Base-by-base conservation (phyloP, 768 basidiomycete genomes). In the Nidularia sp. region DNA sequence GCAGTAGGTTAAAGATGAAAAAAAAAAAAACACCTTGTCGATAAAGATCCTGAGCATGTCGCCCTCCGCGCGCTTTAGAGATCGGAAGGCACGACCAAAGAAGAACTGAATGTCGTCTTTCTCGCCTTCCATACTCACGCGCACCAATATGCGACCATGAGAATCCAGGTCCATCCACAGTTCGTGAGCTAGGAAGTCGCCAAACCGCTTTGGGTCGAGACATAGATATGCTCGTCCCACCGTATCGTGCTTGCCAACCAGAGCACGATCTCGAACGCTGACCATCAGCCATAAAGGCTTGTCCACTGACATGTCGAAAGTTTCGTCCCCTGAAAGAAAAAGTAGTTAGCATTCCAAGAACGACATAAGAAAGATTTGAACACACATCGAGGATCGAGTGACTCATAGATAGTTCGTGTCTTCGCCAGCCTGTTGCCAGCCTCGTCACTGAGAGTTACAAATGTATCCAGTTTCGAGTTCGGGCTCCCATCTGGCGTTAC, bases 61-160 rank as follows among this genome's bases (percentile, higher is more conserved):
- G 22, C 81, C 85, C 64, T 98, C 93, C 0, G 93, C 91, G 33
- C 94, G 76, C 70, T 98, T 98, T 58, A 99, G 66, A 36, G 86
- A 92, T 45, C 96, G 79, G 78, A 99, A 99, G 2, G 88, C 96
- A 33, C 94, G 80, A 29, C 97, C 97, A 62, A 98, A 99, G 75
- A 90, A 95, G 75, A 97, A 99, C 59, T 90, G 90, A 6, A 93
- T 91, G 65, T 99, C 97, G 60, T 97, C 94, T 70, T 96, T 94
- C 77, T 98, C 97, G 49, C 95, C 94, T 63, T 99, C 97, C 94
- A 98, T 97, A 63, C 93, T 95, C 53, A 98, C 80, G 15, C 97
- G 82, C 33, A 97, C 73, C 35, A 97, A 71, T 47, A 98, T 79
- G 34, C 93, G 82, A 4, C 97, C 94, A 50, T 84, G 79, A 0